Conservation (phyloP, 2,329 filamentous ascomycete genomes). For the Grosmannia penicillata region DNA sequence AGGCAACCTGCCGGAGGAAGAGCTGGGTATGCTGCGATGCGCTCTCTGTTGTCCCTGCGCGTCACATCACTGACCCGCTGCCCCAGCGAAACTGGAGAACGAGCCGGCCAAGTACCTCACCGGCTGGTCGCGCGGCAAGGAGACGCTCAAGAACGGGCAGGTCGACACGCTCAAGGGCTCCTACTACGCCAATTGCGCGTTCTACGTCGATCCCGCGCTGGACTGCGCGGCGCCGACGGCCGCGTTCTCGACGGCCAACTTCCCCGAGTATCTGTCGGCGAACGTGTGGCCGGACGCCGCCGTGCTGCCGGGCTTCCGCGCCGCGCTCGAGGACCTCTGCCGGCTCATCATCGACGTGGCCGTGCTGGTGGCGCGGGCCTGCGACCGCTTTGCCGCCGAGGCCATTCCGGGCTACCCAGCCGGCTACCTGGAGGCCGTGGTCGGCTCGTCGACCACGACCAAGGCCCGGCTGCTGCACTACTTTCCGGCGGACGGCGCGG, state of each 20-base stretch:
- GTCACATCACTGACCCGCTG: constrained; percentile 1
- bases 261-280: constrained; percentile 77
- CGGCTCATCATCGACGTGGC: constrained; percentile 78
- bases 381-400: constrained; percentile 68
- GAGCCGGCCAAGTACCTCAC: constrained; percentile 48
- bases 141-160: constrained; percentile 62
- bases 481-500: constrained; percentile 44
- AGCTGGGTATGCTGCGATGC: constrained; percentile 44
- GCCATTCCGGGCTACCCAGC: constrained; percentile 64
- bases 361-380: constrained; percentile 76
- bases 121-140: constrained; percentile 71
- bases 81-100: constrained; percentile 41
- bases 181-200: constrained; percentile 73
- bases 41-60: background rate
- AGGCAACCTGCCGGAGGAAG: constrained; percentile 57
- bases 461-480: constrained; percentile 91
- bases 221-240: constrained; percentile 46
- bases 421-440: constrained; percentile 76
- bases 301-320: constrained; percentile 60
- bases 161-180: constrained; percentile 72
- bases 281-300: constrained; percentile 72
- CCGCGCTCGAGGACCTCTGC: constrained; percentile 62
- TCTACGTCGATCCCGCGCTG: constrained; percentile 51
- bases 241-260: constrained; percentile 43
- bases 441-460: constrained; percentile 70